These are phyloP conservation scores for Boletus semigastroideus DNA, from an alignment of 1,284 basidiomycete species.

Conservation along the genomic window DNA sequence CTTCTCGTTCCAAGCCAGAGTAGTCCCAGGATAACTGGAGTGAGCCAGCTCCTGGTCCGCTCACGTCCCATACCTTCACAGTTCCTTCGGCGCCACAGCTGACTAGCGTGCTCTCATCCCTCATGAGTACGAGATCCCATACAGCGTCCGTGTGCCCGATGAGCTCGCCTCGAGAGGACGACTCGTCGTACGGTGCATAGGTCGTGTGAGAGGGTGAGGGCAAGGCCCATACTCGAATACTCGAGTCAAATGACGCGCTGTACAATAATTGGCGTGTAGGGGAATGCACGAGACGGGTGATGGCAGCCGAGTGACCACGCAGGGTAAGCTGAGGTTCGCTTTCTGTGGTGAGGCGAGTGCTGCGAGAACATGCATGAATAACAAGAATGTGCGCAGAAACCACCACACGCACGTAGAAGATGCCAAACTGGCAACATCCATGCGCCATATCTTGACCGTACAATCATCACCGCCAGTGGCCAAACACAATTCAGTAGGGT, in stretches of 20 bases:
- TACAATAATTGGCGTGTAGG: constrained; percentile 77
- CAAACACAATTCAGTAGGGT: constrained; percentile 78
- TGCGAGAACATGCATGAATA: constrained; percentile 32
- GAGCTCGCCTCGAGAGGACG: constrained; percentile 74
- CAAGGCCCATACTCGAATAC: constrained; percentile 88
- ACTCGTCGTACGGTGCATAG: constrained; percentile 87
- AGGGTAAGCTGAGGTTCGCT: constrained; percentile 90
- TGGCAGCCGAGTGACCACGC: constrained; percentile 90
- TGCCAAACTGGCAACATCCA: constrained; percentile 71
- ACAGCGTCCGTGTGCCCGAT: constrained; percentile 94
- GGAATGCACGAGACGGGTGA: constrained; percentile 88
- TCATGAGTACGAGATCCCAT: constrained; percentile 86
- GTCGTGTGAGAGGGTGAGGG: constrained; percentile 72
- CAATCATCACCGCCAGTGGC: constrained; percentile 94
- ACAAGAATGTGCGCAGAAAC: constrained; percentile 11
- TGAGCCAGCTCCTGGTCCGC: constrained; percentile 54
- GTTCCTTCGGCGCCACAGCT: constrained; percentile 89
- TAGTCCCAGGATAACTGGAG: constrained; percentile 81
- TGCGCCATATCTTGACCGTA: constrained; percentile 94
- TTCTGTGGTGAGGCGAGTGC: constrained; percentile 68
- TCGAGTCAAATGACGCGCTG: constrained; percentile 91
- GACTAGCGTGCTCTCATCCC: constrained; percentile 78
- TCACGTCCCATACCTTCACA: constrained; percentile 92
- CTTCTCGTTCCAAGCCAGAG: constrained; percentile 59
- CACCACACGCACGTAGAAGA: constrained; percentile 61